Evolutionary conservation across 176 grass and related monocot species (phyloP).

Genomic region (Saccharum officinarum): DNA sequence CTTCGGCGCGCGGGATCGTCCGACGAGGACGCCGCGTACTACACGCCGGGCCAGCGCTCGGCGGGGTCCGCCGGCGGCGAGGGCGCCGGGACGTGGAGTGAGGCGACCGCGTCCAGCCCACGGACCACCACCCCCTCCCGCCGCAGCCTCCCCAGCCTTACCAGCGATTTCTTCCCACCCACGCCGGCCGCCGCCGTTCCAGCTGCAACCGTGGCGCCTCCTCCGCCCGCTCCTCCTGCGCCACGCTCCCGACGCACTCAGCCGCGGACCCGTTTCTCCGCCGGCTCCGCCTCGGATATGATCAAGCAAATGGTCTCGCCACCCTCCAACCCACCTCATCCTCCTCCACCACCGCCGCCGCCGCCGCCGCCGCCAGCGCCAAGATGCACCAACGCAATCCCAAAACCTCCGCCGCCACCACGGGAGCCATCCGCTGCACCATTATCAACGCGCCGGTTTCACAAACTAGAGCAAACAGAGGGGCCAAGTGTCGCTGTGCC

Average conservation of each 20-base stretch:
- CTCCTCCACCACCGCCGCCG: conserved; percentile 23
- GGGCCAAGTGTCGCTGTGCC: conserved; percentile 27
- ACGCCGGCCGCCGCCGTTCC: conserved; percentile 17
- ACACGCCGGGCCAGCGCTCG: conserved; percentile 60
- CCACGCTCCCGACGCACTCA: conserved; percentile 66
- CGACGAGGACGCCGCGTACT: conserved; percentile 75
- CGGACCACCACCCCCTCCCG: conserved; percentile 62
- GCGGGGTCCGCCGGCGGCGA: conserved; percentile 37
- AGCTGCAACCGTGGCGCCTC: background rate
- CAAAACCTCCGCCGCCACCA: conserved; percentile 26
- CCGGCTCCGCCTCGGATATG: conserved; percentile 53
- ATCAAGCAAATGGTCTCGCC: conserved; percentile 57
- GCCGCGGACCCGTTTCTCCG: conserved; percentile 67
- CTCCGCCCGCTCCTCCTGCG: conserved; percentile 33
- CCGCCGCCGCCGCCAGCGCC: conserved; percentile 34
- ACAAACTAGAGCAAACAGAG: conserved; percentile 47
- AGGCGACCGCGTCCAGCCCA: conserved; percentile 61
- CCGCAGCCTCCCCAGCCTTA: conserved; percentile 79
- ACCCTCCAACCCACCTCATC: conserved; percentile 26
- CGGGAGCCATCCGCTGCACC: conserved; percentile 27
- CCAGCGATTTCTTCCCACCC: conserved; percentile 53
- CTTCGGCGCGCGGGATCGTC: conserved; percentile 53
- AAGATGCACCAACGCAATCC: conserved; percentile 26
- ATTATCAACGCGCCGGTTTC: conserved; percentile 32
- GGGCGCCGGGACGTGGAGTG: conserved; percentile 46